Conservation (phyloP, 495 filamentous ascomycete species). For the Penicillium riverlandense region DNA sequence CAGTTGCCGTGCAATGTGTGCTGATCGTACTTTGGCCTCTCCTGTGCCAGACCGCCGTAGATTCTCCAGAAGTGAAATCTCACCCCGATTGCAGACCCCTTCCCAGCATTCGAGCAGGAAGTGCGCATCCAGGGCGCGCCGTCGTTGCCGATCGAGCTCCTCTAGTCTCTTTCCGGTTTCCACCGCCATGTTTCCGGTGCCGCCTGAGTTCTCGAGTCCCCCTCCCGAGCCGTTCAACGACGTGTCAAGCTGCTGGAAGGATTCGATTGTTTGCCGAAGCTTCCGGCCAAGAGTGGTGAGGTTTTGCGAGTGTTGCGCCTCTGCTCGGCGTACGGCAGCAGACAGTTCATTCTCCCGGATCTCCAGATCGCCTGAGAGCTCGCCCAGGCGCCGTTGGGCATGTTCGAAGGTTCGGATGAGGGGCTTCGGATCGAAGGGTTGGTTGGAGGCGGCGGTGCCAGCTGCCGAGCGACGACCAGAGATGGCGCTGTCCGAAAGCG, state of each 20-base stretch:
- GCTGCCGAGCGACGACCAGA: conserved; percentile 65
- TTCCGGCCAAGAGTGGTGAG: conserved; percentile 77
- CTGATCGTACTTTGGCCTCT: conserved; percentile 82
- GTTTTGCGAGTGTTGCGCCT: conserved; percentile 85
- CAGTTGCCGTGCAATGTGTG: conserved; percentile 81
- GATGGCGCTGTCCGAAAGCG: conserved; percentile 77
- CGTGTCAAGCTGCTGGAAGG: conserved; percentile 82
- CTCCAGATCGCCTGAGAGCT: conserved; percentile 80
- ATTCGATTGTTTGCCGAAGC: conserved; percentile 82
- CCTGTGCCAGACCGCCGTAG: conserved; percentile 69
- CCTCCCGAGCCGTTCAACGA: conserved; percentile 49
- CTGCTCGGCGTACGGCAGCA: conserved; percentile 81
- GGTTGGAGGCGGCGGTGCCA: conserved; percentile 44
- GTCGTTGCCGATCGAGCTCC: conserved; percentile 85
- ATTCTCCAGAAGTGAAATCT: conserved; percentile 73
- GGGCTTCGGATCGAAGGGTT: conserved; percentile 94
- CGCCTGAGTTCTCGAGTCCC: conserved; percentile 54
- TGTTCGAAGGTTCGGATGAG: conserved; percentile 93
- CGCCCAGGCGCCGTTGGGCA: conserved; percentile 68
- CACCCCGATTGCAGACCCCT: conserved; percentile 79
- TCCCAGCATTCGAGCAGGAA: conserved; percentile 96
- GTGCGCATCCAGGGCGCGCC: conserved; percentile 83
- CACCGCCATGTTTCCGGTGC: conserved; percentile 89
- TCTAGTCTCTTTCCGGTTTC: conserved; percentile 90
- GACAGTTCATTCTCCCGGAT: conserved; percentile 82